Evolutionary conservation across 164 flowering plant genomes (phyloP), one percentile per base, ranked within the genome.

Genomic region (Houttuynia cordata): DNA sequence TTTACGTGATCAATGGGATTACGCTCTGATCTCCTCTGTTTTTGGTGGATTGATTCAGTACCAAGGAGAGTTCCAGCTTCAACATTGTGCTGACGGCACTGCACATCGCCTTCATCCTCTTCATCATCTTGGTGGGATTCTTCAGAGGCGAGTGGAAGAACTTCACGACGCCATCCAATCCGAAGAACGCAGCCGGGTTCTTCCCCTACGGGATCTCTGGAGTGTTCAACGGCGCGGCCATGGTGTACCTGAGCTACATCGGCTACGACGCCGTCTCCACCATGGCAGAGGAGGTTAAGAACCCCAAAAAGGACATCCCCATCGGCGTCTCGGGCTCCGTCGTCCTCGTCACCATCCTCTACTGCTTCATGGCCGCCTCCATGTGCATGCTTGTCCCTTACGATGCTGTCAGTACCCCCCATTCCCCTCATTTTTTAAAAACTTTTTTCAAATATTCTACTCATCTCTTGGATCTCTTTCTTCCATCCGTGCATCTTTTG

Each of bases 251-350:
- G 53, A 90, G 97, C 63, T 93, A 89, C 66, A 93, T 90, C 7
- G 99, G 99, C 1, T 93, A 90, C 76, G 96, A 93, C 67, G 87
- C 99, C 53, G 99, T 93, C 14, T 93, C 99, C 0, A 93, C 99
- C 20, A 79, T 93, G 93, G 97, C 99, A 0, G 99, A 93, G 66
- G 99, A 93, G 64, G 90, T 93, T 1, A 68, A 64, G 1, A 67
- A 83, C 61, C 97, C 97, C 25, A 76, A 70, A 0, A 80, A 74
- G 64, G 85, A 83, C 40, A 83, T 93, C 24, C 99, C 99, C 0
- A 59, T 88, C 57, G 99, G 99, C 1, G 85, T 93, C 39, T 75
- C 86, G 10, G 99, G 99, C 14, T 93, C 97, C 9, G 99, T 93
- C 5, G 62, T 80, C 0, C 8, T 85, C 25, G 99, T 93, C 1